Evolutionary conservation across 2,329 filamentous ascomycete genomes (phyloP).

Genomic region (Fusarium sublunatum): DNA sequence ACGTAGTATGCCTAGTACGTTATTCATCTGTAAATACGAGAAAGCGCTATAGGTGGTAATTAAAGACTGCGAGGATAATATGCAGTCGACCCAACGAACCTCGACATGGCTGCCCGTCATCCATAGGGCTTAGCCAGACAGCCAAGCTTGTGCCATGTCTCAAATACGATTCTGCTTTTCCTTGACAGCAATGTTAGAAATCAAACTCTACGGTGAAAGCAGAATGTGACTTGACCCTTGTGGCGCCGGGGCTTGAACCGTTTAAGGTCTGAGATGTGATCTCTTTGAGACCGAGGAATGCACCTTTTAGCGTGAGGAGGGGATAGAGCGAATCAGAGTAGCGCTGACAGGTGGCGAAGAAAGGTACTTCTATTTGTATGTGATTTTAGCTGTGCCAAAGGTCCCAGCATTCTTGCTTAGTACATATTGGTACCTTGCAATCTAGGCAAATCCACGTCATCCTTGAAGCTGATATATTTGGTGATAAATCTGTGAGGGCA

Average conservation of each 20-base stretch:
- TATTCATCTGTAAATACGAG: conserved; percentile 9
- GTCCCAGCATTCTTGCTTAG: too few relatives aligned
- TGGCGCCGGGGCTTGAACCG: conserved; percentile 39
- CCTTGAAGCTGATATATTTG: too few relatives aligned
- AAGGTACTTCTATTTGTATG: too few relatives aligned
- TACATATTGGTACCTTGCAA: too few relatives aligned
- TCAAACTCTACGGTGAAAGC: conserved; percentile 14
- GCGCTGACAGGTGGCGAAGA: too few relatives aligned
- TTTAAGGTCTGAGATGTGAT: conserved; percentile 36
- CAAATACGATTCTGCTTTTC: conserved; percentile 10
- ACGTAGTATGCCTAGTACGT: not conserved
- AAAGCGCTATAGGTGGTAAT: not conserved
- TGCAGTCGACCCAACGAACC: not conserved
- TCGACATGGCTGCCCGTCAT: conserved; percentile 8
- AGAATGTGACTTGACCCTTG: conserved; percentile 22
- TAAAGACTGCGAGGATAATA: conserved; percentile 10
- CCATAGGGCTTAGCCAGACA: conserved; percentile 19
- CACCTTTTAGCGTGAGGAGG: too few relatives aligned
- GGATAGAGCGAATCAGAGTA: too few relatives aligned
- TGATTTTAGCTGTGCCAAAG: too few relatives aligned
- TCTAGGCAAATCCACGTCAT: too few relatives aligned
- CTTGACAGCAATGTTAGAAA: conserved; percentile 6
- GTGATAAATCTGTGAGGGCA: too few relatives aligned
- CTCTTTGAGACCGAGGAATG: too few relatives aligned
- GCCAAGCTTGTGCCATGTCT: conserved; percentile 7